Conservation (phyloP, 2,329 filamentous ascomycete species). For the Xylaria sp. region DNA sequence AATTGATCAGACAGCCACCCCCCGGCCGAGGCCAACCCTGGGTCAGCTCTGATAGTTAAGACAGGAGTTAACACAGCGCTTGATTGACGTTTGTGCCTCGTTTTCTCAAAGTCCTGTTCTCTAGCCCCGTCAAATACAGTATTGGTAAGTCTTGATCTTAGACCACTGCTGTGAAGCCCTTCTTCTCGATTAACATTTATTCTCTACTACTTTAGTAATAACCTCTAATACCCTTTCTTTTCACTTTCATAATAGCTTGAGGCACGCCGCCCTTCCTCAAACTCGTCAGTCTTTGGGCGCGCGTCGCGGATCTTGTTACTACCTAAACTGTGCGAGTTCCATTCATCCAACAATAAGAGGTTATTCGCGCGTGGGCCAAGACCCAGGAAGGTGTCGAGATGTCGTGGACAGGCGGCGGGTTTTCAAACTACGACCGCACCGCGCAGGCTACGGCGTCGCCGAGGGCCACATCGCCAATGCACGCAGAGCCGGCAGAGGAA, state of each 20-base stretch:
- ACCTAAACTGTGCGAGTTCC: background rate
- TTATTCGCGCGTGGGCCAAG: constrained; percentile 7
- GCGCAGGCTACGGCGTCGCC: constrained; percentile 57
- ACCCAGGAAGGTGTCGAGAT: constrained; percentile 46
- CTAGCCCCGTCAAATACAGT: constrained; percentile 12
- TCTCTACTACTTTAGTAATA: constrained; percentile 30
- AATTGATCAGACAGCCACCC: constrained; percentile 30
- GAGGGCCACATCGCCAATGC: constrained; percentile 41
- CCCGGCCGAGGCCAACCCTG: background rate
- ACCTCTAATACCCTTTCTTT: constrained; percentile 27
- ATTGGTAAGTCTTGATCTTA: constrained; percentile 26
- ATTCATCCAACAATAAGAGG: background rate
- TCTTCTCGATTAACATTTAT: background rate
- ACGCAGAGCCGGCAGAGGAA: constrained; percentile 38
- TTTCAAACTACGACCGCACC: constrained; percentile 62
- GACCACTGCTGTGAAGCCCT: background rate
- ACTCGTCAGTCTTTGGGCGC: constrained; percentile 19
- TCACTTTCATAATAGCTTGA: background rate
- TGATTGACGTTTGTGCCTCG: constrained; percentile 4
- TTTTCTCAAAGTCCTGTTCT: constrained; percentile 9
- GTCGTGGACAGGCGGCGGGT: constrained; percentile 57
- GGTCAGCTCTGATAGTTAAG: background rate
- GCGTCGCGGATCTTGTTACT: background rate
- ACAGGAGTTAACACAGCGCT: background rate
- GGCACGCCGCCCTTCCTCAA: constrained; percentile 7